Percentiles rank a stretch among this genome's conserved stretches.
These are phyloP conservation scores for Silene coronaria DNA, from an alignment of 179 eudicot genomes.

Conservation along the genomic window DNA sequence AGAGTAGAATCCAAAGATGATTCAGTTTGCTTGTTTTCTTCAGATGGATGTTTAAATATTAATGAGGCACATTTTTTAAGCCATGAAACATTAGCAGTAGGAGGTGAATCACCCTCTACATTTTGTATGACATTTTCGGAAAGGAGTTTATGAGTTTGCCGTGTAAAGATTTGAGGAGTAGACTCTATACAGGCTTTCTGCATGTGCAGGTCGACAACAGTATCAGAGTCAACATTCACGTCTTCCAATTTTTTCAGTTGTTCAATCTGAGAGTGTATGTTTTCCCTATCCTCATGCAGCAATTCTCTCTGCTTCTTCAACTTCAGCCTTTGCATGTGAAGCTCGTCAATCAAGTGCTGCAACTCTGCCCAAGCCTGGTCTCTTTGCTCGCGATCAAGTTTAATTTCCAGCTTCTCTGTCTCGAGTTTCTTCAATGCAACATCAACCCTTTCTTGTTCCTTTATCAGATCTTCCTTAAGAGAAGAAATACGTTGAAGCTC, in stretches of 20 bases:
- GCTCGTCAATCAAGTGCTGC: slow-evolving; percentile 69
- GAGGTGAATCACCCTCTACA: slow-evolving; percentile 36
- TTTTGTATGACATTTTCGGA: slow-evolving; percentile 22
- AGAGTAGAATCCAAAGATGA: slow-evolving; percentile 14
- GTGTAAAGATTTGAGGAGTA: slow-evolving; percentile 26
- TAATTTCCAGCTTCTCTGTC: slow-evolving; percentile 63
- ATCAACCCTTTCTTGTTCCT: slow-evolving; percentile 61
- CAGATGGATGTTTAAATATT: slow-evolving; percentile 29
- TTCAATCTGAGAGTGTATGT: slow-evolving; percentile 63
- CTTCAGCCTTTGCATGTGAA: slow-evolving; percentile 69
- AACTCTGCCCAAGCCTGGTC: slow-evolving; percentile 87
- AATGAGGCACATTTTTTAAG: slow-evolving; percentile 58
- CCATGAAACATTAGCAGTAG: slow-evolving; percentile 58
- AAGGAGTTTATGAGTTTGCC: slow-evolving; percentile 21
- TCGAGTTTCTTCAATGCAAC: slow-evolving; percentile 68
- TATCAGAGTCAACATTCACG: slow-evolving; percentile 42
- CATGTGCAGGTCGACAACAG: slow-evolving; percentile 30
- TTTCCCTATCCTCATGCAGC: slow-evolving; percentile 67
- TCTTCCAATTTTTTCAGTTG: slow-evolving; percentile 63
- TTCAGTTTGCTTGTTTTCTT: slow-evolving; percentile 22
- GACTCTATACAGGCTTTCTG: slow-evolving; percentile 28
- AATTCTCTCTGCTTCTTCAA: slow-evolving; percentile 86
- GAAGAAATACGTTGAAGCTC: slow-evolving; percentile 55
- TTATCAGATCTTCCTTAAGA: slow-evolving; percentile 49
- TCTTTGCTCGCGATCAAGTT: slow-evolving; percentile 67